Evolutionary conservation across 1,284 basidiomycete genomes (phyloP).

Genomic region (Bothia castanella): DNA sequence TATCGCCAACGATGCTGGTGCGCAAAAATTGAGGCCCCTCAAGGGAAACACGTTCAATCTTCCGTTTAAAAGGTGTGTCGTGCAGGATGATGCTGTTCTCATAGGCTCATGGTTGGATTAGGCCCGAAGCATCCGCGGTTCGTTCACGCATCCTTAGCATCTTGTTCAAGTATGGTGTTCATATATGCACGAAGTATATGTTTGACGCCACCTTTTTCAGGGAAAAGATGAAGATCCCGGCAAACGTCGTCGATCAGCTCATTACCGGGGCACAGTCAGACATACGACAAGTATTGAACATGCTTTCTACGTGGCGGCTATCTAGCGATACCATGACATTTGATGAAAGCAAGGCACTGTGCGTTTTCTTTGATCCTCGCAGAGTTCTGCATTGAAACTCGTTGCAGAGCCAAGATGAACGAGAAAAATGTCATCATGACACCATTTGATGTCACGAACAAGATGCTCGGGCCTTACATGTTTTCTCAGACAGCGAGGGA

Average conservation of each 20-base stretch:
- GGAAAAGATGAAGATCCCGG: constrained; percentile 89
- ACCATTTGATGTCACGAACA: constrained; percentile 84
- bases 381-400: not conserved
- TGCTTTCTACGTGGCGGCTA: constrained; percentile 95
- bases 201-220: constrained; percentile 37
- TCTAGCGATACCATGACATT: constrained; percentile 77
- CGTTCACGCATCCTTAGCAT: constrained; percentile 88
- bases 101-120: constrained; percentile 31
- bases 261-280: constrained; percentile 88
- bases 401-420: constrained; percentile 74
- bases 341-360: constrained; percentile 89
- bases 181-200: not conserved
- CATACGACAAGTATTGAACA: constrained; percentile 95
- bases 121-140: constrained; percentile 71
- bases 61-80: constrained; percentile 67
- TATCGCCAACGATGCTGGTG: constrained; percentile 88
- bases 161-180: constrained; percentile 68
- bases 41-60: constrained; percentile 71
- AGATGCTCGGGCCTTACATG: constrained; percentile 85
- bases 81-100: not conserved
- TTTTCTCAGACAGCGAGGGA: constrained; percentile 82
- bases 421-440: constrained; percentile 91
- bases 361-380: constrained; percentile 31
- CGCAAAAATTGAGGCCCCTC: constrained; percentile 91
- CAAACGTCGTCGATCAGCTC: constrained; percentile 90